A percentile compares a stretch with the other conserved stretches of the same genome.
phyloP scores from a whole-genome alignment of 2,329 filamentous ascomycete species.

The Hymenoscyphus repandus region DNA sequence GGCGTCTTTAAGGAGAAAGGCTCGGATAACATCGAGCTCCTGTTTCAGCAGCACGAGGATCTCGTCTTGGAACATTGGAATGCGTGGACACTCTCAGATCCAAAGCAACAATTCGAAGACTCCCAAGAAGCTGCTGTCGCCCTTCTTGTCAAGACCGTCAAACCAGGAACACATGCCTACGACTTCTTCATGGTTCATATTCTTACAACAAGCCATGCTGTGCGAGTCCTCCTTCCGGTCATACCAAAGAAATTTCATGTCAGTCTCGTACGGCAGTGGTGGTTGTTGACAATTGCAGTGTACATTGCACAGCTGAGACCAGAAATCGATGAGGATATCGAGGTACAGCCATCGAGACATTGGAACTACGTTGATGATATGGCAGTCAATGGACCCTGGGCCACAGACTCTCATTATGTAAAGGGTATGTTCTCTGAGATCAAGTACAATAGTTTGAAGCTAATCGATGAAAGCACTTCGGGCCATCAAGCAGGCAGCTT shows the following conservation, averaged over 20 bases:
- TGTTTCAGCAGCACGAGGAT: slow-evolving; percentile 66
- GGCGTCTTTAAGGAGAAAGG: slow-evolving; percentile 55
- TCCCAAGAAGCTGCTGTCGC: slow-evolving; percentile 59
- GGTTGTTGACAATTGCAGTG: slow-evolving; percentile 72
- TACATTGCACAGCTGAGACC: slow-evolving; percentile 76
- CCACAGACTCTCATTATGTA: slow-evolving; percentile 76
- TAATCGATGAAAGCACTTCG: slow-evolving; percentile 49
- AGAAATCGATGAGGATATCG: slow-evolving; percentile 61
- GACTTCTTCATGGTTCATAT: slow-evolving; percentile 81
- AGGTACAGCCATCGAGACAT: slow-evolving; percentile 45
- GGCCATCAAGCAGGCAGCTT: slow-evolving; percentile 67
- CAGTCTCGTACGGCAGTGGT: slow-evolving; percentile 78
- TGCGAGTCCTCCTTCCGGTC: slow-evolving; percentile 77
- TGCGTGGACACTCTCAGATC: slow-evolving; percentile 69
- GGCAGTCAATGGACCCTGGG: slow-evolving; percentile 62
- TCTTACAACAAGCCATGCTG: slow-evolving; percentile 80
- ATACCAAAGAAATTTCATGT: slow-evolving; percentile 70
- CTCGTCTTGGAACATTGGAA: slow-evolving; percentile 86
- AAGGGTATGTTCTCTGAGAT: slow-evolving; percentile 54
- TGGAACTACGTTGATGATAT: slow-evolving; percentile 75
- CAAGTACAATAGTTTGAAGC: not conserved
- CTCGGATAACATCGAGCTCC: slow-evolving; percentile 55
- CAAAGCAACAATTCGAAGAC: slow-evolving; percentile 68
- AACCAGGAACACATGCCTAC: slow-evolving; percentile 57
- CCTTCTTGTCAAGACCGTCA: slow-evolving; percentile 56